phyloP scores from a whole-genome alignment of 768 basidiomycete genomes.

The Leccinum subtestaceum region DNA sequence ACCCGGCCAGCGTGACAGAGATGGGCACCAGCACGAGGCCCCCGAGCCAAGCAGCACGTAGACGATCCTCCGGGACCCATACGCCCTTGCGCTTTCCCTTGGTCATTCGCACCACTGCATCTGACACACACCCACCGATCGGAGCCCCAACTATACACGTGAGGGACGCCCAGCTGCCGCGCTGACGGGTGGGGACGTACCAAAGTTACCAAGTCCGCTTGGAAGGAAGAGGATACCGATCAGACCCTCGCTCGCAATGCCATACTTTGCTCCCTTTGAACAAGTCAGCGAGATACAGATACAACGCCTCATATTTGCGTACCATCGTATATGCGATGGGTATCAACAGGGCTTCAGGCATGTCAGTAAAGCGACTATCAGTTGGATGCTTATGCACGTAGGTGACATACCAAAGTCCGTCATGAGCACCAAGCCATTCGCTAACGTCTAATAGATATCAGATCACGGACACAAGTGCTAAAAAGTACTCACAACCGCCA shows the following conservation, averaged over 20 bases:
- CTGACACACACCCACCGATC: conserved; percentile 57
- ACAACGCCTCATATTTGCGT: conserved; percentile 14
- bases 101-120: conserved; percentile 47
- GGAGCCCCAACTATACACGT: conserved; percentile 52
- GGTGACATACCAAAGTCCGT: conserved; percentile 36
- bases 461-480: background rate
- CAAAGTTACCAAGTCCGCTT: conserved; percentile 24
- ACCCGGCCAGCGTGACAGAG: conserved; percentile 46
- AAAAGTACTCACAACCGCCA: conserved; percentile 47
- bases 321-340: conserved; percentile 71
- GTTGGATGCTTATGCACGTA: too few species aligned
- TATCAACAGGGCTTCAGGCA: conserved; percentile 41
- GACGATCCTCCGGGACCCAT: conserved; percentile 70
- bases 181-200: conserved; percentile 6
- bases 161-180: background rate
- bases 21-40: conserved; percentile 51
- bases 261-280: conserved; percentile 44
- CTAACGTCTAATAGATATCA: conserved; percentile 38
- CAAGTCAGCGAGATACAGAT: background rate
- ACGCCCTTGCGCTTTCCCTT: conserved; percentile 47
- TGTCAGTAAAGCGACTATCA: background rate
- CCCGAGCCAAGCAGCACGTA: conserved; percentile 50
- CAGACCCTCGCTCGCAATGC: conserved; percentile 19
- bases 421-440: conserved; percentile 28
- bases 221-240: conserved; percentile 29